Evolutionary conservation across 2,329 filamentous ascomycete species (phyloP).

Genomic region (Simplicillium sp.): DNA sequence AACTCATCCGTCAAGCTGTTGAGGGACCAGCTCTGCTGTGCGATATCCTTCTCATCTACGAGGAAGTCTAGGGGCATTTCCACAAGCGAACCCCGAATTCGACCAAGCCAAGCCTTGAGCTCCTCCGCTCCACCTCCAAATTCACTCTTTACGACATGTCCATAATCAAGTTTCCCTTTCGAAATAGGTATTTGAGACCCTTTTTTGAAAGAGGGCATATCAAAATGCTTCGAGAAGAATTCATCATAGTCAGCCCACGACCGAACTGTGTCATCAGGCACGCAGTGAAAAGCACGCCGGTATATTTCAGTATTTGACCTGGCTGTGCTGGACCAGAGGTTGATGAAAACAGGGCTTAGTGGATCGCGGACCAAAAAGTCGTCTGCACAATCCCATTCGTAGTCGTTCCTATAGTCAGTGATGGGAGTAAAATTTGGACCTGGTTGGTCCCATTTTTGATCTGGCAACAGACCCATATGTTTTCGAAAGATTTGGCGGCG

Average conservation of each 20-base stretch:
- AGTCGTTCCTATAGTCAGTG: conserved; percentile 67
- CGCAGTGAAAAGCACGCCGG: conserved; percentile 69
- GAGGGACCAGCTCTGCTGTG: conserved; percentile 66
- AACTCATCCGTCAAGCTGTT: conserved; percentile 65
- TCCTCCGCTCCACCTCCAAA: conserved; percentile 65
- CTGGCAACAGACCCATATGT: too few species aligned
- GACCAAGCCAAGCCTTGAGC: conserved; percentile 59
- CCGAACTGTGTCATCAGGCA: conserved; percentile 58
- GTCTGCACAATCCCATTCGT: conserved; percentile 60
- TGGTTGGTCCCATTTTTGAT: too few species aligned
- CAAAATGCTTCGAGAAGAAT: conserved; percentile 61
- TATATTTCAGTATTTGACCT: conserved; percentile 74
- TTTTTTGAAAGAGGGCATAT: conserved; percentile 38
- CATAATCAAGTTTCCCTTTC: conserved; percentile 49
- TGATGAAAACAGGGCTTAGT: conserved; percentile 56
- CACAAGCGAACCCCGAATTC: conserved; percentile 60
- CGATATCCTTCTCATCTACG: conserved; percentile 73
- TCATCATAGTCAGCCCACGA: conserved; percentile 66
- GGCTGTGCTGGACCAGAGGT: conserved; percentile 66
- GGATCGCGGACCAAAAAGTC: conserved; percentile 68
- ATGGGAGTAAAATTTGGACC: too few species aligned
- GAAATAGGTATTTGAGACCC: conserved; percentile 15
- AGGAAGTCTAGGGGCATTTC: conserved; percentile 91
- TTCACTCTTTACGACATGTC: conserved; percentile 76
- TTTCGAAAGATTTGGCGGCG: conserved; percentile 78